These are phyloP conservation scores for Diaporthe helianthi DNA, from an alignment of 2,329 filamentous ascomycete genomes.

Conservation along the genomic window DNA sequence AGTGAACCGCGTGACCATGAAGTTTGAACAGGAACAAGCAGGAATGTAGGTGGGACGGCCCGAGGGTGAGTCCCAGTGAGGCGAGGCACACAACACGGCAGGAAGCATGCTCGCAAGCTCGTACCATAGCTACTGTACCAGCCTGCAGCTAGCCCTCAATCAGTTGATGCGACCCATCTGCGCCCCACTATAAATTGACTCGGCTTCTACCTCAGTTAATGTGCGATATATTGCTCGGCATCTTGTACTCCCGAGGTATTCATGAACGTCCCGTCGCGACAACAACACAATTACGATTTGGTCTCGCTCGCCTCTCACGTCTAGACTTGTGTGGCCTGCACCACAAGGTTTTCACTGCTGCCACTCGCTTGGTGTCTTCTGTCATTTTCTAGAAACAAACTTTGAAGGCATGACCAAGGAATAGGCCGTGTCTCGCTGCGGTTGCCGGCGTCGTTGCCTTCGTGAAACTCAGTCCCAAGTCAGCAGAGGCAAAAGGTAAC, in stretches of 20 bases:
- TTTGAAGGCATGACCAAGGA: background rate
- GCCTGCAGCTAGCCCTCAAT: slow-evolving; percentile 3
- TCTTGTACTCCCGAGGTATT: background rate
- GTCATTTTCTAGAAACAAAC: background rate
- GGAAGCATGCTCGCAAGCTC: slow-evolving; percentile 16
- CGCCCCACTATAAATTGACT: background rate
- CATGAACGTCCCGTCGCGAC: background rate
- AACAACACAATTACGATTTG: background rate
- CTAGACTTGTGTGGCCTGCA: background rate
- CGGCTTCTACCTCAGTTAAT: background rate
- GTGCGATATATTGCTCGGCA: accelerated
- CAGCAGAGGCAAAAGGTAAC: background rate
- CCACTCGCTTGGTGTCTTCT: background rate
- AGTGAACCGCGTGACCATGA: background rate
- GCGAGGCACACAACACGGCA: background rate
- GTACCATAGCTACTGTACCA: background rate
- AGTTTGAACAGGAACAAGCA: background rate
- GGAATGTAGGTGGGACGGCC: slow-evolving; percentile 1
- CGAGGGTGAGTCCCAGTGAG: background rate
- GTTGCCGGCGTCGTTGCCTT: background rate
- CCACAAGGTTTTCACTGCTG: background rate
- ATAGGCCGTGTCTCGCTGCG: background rate
- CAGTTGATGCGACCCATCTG: background rate
- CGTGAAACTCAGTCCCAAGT: background rate
- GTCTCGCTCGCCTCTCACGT: background rate